These are phyloP conservation scores for Fusarium gaditjirri DNA, from an alignment of 2,329 filamentous ascomycete species.

Conservation along the genomic window DNA sequence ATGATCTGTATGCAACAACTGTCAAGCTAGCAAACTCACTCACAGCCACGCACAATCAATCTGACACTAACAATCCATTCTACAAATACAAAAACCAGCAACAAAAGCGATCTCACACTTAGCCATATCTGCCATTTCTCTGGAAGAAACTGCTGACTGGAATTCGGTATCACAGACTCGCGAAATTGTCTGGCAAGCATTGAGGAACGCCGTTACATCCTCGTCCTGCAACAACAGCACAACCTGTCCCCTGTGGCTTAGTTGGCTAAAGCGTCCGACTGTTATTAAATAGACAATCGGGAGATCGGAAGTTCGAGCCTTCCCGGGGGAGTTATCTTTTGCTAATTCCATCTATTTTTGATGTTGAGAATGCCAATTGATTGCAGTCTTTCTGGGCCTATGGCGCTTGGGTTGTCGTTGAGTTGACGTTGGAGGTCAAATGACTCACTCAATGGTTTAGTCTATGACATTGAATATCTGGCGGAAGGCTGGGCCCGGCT, in stretches of 20 bases:
- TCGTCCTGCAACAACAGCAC: neutral
- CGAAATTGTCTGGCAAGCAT: neutral
- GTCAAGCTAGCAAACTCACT: neutral
- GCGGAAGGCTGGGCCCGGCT: no score
- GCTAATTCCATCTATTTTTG: neutral
- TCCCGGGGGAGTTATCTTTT: constrained; percentile 42
- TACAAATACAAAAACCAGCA: neutral
- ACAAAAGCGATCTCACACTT: no score
- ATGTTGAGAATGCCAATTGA: neutral
- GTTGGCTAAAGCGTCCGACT: constrained; percentile 43
- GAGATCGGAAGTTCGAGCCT: constrained; percentile 47
- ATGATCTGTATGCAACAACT: accelerated
- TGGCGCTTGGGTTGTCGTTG: neutral
- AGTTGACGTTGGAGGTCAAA: neutral
- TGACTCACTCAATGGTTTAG: neutral
- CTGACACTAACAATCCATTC: neutral
- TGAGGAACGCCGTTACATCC: neutral
- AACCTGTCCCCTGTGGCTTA: constrained; percentile 39
- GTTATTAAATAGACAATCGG: constrained; percentile 43
- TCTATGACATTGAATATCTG: no score
- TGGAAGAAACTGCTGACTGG: accelerated
- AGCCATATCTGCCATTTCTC: neutral
- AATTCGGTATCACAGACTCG: neutral
- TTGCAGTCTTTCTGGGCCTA: neutral
- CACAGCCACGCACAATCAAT: neutral